A percentile compares a stretch with the other conserved stretches of the same genome.
Conservation (phyloP, 371 early-diverging fungal genomes). For the Mucor racemosus region DNA sequence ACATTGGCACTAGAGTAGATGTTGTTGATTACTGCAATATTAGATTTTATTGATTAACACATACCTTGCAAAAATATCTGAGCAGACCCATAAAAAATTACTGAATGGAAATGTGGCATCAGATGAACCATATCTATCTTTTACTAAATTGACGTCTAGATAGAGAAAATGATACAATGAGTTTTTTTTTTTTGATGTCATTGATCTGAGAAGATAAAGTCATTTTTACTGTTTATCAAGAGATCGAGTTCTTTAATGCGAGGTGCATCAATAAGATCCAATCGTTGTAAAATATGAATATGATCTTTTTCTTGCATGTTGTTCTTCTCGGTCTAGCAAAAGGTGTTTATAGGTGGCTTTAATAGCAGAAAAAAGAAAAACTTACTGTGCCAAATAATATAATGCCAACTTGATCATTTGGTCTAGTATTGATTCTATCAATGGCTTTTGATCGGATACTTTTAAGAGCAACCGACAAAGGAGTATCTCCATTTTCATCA, state of each 20-base stretch:
- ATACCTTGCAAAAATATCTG: conserved; percentile 37
- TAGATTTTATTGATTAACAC: too few relatives aligned
- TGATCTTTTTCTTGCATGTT: conserved; percentile 58
- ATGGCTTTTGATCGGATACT: conserved; percentile 53
- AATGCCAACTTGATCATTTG: conserved; percentile 65
- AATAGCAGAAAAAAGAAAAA: not conserved
- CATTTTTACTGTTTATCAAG: conserved; percentile 52
- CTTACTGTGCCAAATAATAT: conserved; percentile 70
- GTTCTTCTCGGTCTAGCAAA: conserved; percentile 36
- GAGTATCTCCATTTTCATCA: conserved; percentile 47
- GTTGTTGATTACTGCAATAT: not conserved
- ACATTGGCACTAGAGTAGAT: conserved; percentile 32
- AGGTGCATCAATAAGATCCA: conserved; percentile 66
- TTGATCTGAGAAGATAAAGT: not conserved
- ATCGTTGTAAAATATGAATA: conserved; percentile 64
- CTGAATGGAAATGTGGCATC: conserved; percentile 56
- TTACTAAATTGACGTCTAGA: not conserved
- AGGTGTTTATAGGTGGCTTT: not conserved
- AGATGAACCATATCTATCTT: conserved; percentile 56
- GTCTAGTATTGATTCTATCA: conserved; percentile 61
- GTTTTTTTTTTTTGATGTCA: not conserved
- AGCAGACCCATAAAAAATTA: conserved; percentile 70
- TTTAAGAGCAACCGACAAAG: conserved; percentile 54
- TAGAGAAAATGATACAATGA: not conserved
- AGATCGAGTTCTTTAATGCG: conserved; percentile 65